Evolutionary conservation across 148 eudicot genomes (phyloP).

Genomic region (Rhododendron ovatum): DNA sequence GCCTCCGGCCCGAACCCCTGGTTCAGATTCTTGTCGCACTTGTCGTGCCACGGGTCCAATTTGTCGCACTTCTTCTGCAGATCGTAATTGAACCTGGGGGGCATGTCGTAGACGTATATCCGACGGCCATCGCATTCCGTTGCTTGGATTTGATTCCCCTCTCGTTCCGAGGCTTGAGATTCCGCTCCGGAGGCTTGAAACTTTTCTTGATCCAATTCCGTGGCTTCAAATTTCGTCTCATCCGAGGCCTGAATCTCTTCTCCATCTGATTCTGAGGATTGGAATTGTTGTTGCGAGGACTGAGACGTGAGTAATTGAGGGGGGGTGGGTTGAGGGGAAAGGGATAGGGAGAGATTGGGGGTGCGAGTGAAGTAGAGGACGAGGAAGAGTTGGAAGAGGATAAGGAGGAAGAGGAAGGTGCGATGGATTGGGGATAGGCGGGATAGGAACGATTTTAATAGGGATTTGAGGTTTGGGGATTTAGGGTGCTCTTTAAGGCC

Average conservation of each 20-base stretch:
- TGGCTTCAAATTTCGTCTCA: no score
- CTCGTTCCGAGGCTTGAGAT: not conserved
- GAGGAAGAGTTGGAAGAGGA: slow-evolving; percentile 56
- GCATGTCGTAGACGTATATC: slow-evolving; percentile 65
- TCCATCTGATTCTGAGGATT: not conserved
- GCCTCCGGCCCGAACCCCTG: slow-evolving; percentile 53
- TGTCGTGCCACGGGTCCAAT: slow-evolving; percentile 49
- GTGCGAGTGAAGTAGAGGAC: slow-evolving; percentile 25
- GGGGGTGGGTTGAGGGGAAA: not conserved
- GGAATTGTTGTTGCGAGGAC: not conserved
- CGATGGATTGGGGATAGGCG: slow-evolving; percentile 1
- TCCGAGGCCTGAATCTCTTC: not conserved
- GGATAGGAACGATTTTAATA: slow-evolving; percentile 11
- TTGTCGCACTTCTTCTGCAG: slow-evolving; percentile 45
- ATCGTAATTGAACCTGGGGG: slow-evolving; percentile 45
- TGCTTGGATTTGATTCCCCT: not conserved
- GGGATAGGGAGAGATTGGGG: slow-evolving; percentile 23
- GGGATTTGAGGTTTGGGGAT: slow-evolving; percentile 19
- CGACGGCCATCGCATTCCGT: slow-evolving; percentile 33
- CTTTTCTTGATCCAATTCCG: no score
- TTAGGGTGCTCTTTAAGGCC: slow-evolving; percentile 23
- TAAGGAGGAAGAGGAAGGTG: slow-evolving; percentile 42
- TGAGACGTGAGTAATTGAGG: no score
- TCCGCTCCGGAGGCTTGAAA: not conserved
- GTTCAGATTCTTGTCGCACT: slow-evolving; percentile 53